Conservation (phyloP, 2,329 filamentous ascomycete genomes). For the Myriosclerotinia scirpicola region DNA sequence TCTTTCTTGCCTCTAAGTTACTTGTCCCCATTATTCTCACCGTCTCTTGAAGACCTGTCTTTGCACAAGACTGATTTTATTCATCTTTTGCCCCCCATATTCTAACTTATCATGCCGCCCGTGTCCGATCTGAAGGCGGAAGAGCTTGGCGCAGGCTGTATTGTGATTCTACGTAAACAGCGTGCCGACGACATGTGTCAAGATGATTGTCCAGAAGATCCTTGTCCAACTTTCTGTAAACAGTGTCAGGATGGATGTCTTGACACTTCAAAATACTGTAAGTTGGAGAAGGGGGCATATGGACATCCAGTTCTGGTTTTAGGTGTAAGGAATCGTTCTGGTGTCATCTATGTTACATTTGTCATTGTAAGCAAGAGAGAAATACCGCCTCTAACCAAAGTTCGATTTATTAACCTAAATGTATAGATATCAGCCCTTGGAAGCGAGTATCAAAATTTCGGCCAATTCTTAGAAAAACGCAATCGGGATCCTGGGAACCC, state of each 20-base stretch:
- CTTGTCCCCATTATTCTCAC: neutral
- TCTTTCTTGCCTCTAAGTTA: neutral
- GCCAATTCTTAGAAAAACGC: neutral
- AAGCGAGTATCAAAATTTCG: too few relatives aligned
- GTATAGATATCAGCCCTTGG: conserved; percentile 1
- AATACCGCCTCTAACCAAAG: neutral
- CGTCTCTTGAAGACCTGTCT: neutral
- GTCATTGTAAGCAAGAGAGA: neutral
- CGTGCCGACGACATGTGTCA: neutral
- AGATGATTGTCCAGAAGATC: neutral
- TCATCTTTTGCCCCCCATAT: neutral
- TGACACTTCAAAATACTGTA: neutral
- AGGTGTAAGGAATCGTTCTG: neutral
- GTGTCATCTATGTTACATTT: neutral
- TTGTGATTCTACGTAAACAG: neutral
- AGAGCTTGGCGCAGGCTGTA: neutral
- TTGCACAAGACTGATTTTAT: neutral
- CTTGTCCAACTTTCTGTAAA: neutral
- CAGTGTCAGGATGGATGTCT: neutral
- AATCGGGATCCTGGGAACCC: neutral
- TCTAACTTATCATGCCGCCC: neutral
- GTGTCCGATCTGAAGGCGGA: neutral
- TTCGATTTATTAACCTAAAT: neutral
- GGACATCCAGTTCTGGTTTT: neutral
- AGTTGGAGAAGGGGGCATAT: neutral